Percentiles rank a stretch among this genome's conserved stretches.
These are phyloP conservation scores for Astrocystis sublimbata DNA, from an alignment of 495 filamentous ascomycete genomes.

Conservation along the genomic window DNA sequence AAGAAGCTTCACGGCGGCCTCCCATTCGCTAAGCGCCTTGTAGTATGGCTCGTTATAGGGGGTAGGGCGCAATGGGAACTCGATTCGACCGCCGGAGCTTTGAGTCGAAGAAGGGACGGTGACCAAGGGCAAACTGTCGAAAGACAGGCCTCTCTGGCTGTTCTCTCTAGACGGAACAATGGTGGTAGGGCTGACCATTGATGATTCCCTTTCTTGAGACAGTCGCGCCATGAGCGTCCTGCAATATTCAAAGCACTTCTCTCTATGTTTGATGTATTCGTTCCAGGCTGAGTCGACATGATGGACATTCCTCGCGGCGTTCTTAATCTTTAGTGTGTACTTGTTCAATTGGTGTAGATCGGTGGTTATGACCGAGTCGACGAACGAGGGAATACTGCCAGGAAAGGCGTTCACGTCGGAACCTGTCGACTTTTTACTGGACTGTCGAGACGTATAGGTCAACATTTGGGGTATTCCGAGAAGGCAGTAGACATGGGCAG, in stretches of 20 bases:
- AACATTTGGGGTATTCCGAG: not conserved
- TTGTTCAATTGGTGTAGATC: constrained; percentile 30
- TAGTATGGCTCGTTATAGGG: constrained; percentile 17
- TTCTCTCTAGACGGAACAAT: not conserved
- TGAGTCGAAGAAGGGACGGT: not conserved
- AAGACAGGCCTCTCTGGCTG: not conserved
- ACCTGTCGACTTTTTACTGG: constrained; percentile 2
- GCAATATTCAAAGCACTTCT: constrained; percentile 29
- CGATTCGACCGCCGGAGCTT: constrained; percentile 3
- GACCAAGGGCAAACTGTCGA: not conserved
- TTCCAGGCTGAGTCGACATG: constrained; percentile 37
- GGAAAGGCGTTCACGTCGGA: constrained; percentile 5
- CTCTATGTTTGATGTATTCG: constrained; percentile 30
- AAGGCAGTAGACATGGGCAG: not conserved
- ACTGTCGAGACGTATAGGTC: not conserved
- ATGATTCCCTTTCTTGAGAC: not conserved
- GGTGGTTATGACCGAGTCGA: constrained; percentile 18
- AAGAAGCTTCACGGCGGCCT: constrained; percentile 31
- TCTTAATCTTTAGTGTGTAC: constrained; percentile 27
- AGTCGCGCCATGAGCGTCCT: constrained; percentile 19
- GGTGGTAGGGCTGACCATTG: constrained; percentile 10
- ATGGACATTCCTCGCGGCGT: constrained; percentile 23
- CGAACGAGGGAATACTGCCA: not conserved
- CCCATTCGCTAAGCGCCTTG: constrained; percentile 35
- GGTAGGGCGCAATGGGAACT: not conserved